Conservation (phyloP, 1,139 yeast genomes). For the Protomyces gravidus region DNA sequence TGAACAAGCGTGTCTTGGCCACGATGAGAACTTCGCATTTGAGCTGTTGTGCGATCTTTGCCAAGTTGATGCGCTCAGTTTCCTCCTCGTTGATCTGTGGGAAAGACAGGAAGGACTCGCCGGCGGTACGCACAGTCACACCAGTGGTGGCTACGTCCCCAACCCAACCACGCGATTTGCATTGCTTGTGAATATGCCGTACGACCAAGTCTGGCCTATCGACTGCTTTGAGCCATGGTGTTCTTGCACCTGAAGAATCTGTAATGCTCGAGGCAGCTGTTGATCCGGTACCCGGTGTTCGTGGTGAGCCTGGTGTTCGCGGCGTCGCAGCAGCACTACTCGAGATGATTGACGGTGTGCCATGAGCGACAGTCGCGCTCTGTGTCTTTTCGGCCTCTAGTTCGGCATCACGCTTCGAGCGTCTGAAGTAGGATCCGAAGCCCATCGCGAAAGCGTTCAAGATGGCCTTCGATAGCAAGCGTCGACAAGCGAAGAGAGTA, state of each 20-base stretch:
- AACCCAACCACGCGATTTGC: conserved; percentile 7
- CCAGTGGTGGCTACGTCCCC: neutral
- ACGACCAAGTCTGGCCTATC: conserved; percentile 3
- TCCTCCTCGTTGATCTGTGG: neutral
- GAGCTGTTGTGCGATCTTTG: neutral
- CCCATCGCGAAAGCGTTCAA: neutral
- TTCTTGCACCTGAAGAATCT: neutral
- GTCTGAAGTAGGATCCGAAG: conserved; percentile 1
- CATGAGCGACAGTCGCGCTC: neutral
- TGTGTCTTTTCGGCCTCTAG: neutral
- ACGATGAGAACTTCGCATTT: conserved; percentile 4
- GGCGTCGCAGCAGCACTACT: neutral
- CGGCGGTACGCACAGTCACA: neutral
- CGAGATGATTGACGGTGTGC: neutral
- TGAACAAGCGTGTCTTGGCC: neutral
- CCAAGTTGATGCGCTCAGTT: neutral
- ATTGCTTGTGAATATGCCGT: conserved; percentile 6
- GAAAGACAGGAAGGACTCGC: neutral
- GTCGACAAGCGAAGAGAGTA: neutral
- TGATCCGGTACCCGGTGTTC: neutral
- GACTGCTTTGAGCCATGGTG: conserved; percentile 1
- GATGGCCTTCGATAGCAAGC: too few species aligned
- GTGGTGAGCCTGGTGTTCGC: neutral
- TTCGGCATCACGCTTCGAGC: neutral
- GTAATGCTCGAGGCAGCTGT: neutral